Percentiles rank a stretch among this genome's conserved stretches.
phyloP scores from a whole-genome alignment of 2,329 filamentous ascomycete genomes.

The Aspergillus bombycis region DNA sequence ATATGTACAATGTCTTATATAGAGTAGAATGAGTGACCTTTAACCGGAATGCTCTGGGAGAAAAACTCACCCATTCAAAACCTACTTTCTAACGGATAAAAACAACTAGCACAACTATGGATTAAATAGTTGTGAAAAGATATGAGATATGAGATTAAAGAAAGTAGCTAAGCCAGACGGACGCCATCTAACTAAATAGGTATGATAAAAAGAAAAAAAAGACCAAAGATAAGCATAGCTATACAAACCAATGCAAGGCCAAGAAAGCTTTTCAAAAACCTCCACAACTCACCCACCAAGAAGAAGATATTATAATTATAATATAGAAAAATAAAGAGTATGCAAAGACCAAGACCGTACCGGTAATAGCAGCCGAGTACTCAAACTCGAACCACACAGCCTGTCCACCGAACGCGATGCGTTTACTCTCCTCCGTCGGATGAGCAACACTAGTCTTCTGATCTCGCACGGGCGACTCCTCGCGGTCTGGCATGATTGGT shows the following conservation, averaged over 20 bases:
- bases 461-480: neutral
- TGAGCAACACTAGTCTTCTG: neutral
- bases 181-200: neutral
- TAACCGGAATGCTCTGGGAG: neutral
- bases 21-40: neutral
- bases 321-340: neutral
- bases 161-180: neutral
- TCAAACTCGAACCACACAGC: neutral
- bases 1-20: conserved; percentile 9
- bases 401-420: neutral
- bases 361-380: neutral
- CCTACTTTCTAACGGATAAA: neutral
- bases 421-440: neutral
- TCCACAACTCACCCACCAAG: too few species aligned
- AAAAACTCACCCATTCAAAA: neutral
- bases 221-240: too few species aligned
- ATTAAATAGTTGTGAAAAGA: too few species aligned
- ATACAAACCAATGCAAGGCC: too few species aligned
- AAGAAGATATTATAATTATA: too few species aligned
- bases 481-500: neutral
- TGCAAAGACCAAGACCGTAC: neutral
- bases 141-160: too few species aligned
- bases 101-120: too few species aligned
- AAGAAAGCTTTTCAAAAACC: too few species aligned
- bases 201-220: too few species aligned